phyloP scores from a whole-genome alignment of 148 eudicot genomes.

The Arctostaphylos glauca region DNA sequence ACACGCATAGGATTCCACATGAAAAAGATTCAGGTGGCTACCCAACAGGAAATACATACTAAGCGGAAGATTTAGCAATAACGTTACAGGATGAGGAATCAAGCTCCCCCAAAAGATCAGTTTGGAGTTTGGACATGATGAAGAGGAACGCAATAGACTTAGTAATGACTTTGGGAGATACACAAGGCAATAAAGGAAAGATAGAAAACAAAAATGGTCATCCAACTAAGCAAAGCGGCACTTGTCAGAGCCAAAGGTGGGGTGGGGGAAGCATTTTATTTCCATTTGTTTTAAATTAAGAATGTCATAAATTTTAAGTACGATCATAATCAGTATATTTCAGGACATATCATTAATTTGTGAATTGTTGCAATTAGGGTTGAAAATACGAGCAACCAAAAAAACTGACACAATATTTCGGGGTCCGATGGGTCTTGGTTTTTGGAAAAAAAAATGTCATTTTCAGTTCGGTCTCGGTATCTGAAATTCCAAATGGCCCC shows the following conservation, averaged over 20 bases:
- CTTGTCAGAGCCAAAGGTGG: neutral
- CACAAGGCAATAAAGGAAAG: neutral
- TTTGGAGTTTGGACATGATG: neutral
- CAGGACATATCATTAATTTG: neutral
- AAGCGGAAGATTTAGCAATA: neutral
- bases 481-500: too few species aligned
- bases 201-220: neutral
- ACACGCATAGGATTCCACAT: neutral
- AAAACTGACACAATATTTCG: too few species aligned
- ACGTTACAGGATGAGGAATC: neutral
- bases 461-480: too few species aligned
- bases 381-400: too few species aligned
- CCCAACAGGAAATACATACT: neutral
- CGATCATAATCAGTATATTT: neutral
- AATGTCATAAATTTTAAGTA: neutral
- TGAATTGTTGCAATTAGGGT: neutral
- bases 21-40: slow-evolving; percentile 1
- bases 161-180: neutral
- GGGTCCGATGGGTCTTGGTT: too few species aligned
- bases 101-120: neutral
- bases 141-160: neutral
- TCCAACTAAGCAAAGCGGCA: neutral
- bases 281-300: neutral
- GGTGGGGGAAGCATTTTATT: neutral
- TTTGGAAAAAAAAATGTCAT: too few species aligned